A percentile compares a stretch with the other conserved stretches of the same genome.
These are phyloP conservation scores for Nakataea oryzae DNA, from an alignment of 2,329 filamentous ascomycete species.

Conservation along the genomic window DNA sequence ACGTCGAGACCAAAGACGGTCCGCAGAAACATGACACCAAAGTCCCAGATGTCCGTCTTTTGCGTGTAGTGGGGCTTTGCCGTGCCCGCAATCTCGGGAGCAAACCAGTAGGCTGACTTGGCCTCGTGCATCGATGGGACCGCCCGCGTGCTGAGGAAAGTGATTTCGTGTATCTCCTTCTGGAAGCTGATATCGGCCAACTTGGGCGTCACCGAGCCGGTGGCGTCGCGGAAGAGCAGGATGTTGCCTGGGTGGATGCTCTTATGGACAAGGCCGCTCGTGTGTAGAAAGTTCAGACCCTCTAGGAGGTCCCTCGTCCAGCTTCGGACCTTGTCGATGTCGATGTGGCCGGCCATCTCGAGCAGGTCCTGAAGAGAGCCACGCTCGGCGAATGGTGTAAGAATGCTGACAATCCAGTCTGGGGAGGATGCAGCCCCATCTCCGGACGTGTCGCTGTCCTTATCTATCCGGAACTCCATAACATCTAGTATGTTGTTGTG, in stretches of 20 bases:
- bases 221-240: conserved; percentile 59
- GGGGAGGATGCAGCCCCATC: conserved; percentile 11
- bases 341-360: conserved; percentile 64
- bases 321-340: conserved; percentile 65
- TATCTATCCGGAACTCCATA: conserved; percentile 68
- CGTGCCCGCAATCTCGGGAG: conserved; percentile 61
- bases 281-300: conserved; percentile 78
- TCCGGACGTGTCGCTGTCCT: conserved; percentile 15
- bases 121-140: conserved; percentile 45
- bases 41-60: conserved; percentile 91
- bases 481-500: conserved; percentile 72
- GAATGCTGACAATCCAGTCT: conserved; percentile 62
- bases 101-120: conserved; percentile 72
- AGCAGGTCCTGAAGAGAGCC: conserved; percentile 76
- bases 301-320: conserved; percentile 92
- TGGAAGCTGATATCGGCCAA: conserved; percentile 67
- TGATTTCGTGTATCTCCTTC: conserved; percentile 51
- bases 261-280: conserved; percentile 73
- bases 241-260: conserved; percentile 74
- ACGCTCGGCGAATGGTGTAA: conserved; percentile 70
- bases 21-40: conserved; percentile 83
- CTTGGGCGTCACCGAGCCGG: conserved; percentile 62
- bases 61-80: conserved; percentile 54
- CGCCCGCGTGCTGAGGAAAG: conserved; percentile 35
- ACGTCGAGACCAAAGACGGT: conserved; percentile 85